phyloP scores from a whole-genome alignment of 1,139 yeast species.

The Nadsonia commutata region DNA sequence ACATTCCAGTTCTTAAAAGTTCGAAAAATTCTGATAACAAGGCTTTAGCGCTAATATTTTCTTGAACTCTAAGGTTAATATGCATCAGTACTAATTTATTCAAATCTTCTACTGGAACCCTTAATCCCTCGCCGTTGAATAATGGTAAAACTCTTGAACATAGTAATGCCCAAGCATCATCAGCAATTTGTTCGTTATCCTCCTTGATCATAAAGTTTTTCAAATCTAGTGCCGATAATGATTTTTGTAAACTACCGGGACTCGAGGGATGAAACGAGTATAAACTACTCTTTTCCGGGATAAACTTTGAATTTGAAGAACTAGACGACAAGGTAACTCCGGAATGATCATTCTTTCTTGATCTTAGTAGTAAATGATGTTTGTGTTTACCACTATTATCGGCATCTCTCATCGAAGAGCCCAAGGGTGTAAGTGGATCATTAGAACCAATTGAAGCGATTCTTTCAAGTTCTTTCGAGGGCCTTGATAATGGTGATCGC shows the following conservation, averaged over 20 bases:
- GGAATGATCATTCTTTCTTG: slow-evolving; percentile 26
- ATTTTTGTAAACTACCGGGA: slow-evolving; percentile 21
- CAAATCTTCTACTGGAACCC: slow-evolving; percentile 42
- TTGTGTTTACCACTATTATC: slow-evolving; percentile 16
- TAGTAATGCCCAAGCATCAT: slow-evolving; percentile 35
- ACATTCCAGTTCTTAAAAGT: slow-evolving; percentile 31
- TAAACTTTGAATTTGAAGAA: slow-evolving; percentile 32
- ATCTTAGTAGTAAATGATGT: slow-evolving; percentile 27
- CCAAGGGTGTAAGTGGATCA: slow-evolving; percentile 12
- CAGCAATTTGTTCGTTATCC: slow-evolving; percentile 33
- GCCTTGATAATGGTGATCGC: slow-evolving; percentile 28
- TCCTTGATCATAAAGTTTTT: slow-evolving; percentile 23
- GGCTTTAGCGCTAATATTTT: slow-evolving; percentile 25
- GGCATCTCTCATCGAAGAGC: slow-evolving; percentile 6
- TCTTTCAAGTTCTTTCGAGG: slow-evolving; percentile 30
- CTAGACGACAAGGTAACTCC: slow-evolving; percentile 30
- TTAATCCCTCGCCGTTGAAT: slow-evolving; percentile 33
- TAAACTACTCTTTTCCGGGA: slow-evolving; percentile 28
- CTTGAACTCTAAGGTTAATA: slow-evolving; percentile 28
- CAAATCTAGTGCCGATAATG: slow-evolving; percentile 20
- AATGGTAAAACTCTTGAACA: slow-evolving; percentile 31
- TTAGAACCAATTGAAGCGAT: slow-evolving; percentile 26
- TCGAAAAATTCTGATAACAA: slow-evolving; percentile 33
- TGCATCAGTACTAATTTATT: slow-evolving; percentile 36
- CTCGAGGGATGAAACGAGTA: slow-evolving; percentile 34